phyloP scores from a whole-genome alignment of 1,284 basidiomycete genomes.

The Leccinum pachyderme region DNA sequence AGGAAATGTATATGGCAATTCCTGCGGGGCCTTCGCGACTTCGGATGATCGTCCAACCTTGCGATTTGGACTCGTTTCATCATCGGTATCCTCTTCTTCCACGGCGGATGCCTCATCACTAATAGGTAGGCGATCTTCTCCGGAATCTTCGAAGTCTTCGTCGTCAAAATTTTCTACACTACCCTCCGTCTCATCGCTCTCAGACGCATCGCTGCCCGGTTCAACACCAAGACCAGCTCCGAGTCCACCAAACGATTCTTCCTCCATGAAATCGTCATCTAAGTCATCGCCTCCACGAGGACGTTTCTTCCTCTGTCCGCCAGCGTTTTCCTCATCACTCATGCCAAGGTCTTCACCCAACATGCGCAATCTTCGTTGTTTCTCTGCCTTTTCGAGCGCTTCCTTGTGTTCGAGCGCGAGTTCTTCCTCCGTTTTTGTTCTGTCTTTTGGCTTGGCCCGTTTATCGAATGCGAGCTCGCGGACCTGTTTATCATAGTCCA shows the following conservation, averaged over 20 bases:
- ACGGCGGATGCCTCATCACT: slow-evolving; percentile 34
- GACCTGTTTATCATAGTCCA: slow-evolving; percentile 88
- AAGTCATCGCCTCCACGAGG: slow-evolving; percentile 78
- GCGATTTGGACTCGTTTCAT: slow-evolving; percentile 37
- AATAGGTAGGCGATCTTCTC: slow-evolving; percentile 37
- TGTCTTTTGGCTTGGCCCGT: slow-evolving; percentile 91
- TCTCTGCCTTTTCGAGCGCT: slow-evolving; percentile 83
- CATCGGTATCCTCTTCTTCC: slow-evolving; percentile 41
- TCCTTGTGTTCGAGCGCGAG: slow-evolving; percentile 88
- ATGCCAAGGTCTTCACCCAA: slow-evolving; percentile 71
- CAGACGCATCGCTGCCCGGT: slow-evolving; percentile 17
- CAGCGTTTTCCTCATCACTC: slow-evolving; percentile 53
- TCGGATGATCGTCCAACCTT: slow-evolving; percentile 34
- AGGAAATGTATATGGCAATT: slow-evolving; percentile 90
- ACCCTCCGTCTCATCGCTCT: slow-evolving; percentile 35
- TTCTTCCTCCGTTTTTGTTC: slow-evolving; percentile 97
- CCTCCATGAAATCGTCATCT: slow-evolving; percentile 83
- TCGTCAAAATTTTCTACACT: slow-evolving; percentile 42
- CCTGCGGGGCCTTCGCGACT: slow-evolving; percentile 39
- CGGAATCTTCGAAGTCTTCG: slow-evolving; percentile 36
- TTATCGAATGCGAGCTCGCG: slow-evolving; percentile 92
- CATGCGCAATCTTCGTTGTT: slow-evolving; percentile 81
- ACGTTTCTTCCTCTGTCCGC: slow-evolving; percentile 43
- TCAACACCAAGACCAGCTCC: slow-evolving; percentile 50
- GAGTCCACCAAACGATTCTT: slow-evolving; percentile 46